Conservation (phyloP, 2,329 filamentous ascomycete species). For the Corynespora cassiicola region DNA sequence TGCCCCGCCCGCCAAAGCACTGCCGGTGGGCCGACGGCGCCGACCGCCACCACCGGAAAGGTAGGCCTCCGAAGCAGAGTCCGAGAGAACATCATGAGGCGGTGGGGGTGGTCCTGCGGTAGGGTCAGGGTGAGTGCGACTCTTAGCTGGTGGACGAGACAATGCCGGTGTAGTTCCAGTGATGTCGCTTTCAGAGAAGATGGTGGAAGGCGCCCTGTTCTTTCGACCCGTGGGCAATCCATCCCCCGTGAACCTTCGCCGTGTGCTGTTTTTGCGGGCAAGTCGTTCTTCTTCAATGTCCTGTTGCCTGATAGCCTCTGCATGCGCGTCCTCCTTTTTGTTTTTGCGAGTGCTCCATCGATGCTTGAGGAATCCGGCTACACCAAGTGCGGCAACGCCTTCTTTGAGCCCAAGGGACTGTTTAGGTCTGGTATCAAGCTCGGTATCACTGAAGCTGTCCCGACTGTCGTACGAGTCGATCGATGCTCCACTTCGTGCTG, state of each 20-base stretch:
- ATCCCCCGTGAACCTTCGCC: conserved; percentile 74
- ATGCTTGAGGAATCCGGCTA: conserved; percentile 49
- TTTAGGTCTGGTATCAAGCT: conserved; percentile 25
- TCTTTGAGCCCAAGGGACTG: conserved; percentile 48
- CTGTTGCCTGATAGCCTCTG: conserved; percentile 60
- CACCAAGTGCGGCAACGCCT: conserved; percentile 56
- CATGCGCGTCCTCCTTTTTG: conserved; percentile 65
- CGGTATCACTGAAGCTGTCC: conserved; percentile 45
- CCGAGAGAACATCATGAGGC: conserved; percentile 46
- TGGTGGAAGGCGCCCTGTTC: conserved; percentile 43
- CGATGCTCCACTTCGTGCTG: conserved; percentile 44
- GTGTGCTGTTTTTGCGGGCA: conserved; percentile 58
- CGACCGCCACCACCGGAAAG: conserved; percentile 43
- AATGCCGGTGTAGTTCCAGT: conserved; percentile 53
- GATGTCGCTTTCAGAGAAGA: conserved; percentile 52
- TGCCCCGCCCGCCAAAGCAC: conserved; percentile 29
- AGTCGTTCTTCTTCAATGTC: conserved; percentile 61
- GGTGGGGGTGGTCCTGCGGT: conserved; percentile 40
- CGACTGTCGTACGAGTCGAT: conserved; percentile 49
- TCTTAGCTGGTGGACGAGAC: conserved; percentile 42
- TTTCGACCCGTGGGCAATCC: conserved; percentile 50
- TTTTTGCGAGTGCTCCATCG: conserved; percentile 60
- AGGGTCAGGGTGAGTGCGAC: conserved; percentile 26
- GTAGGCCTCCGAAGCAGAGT: conserved; percentile 49
- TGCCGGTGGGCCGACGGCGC: conserved; percentile 38